Base-by-base conservation (phyloP, 768 basidiomycete species). In the Coprinellus micaceus region DNA sequence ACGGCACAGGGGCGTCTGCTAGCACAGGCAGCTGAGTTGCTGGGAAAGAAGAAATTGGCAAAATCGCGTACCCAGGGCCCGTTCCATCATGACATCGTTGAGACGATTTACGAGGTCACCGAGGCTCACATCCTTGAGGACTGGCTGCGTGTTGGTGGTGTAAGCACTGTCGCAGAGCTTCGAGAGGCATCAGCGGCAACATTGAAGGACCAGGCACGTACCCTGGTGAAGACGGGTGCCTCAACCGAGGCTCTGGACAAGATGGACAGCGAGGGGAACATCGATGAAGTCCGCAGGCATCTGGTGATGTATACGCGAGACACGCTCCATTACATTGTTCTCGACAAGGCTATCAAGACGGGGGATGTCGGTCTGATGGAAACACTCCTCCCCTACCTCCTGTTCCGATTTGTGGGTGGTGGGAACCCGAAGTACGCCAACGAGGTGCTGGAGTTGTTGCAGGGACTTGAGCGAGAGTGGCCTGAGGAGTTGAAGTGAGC, bases 281-380 rank as follows among this genome's bases (percentile, higher is more conserved):
- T 19, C 52, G 75, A 77, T 48, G 59, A 71, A 11, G 6, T 66
- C 1, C 50, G 63, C 0, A 37, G 30, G 0, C 70, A 76, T 15
- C 43, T 64, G 0, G 66, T 71, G 1, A 67, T 72, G 69, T 75
- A 65, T 60, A 72, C 71, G 43, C 59, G 66, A 0, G 75, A 78
- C 56, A 55, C 72, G 0, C 61, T 80, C 0, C 64, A 66, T 3
- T 78, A 75, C 52, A 56, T 79, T 30, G 64, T 67, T 1, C 64
- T 80, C 0, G 52, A 68, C 21, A 46, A 69, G 2, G 72, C 75
- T 0, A 74, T 77, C 19, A 63, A 59, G 36, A 30, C 50, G 2
- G 75, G 78, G 13, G 71, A 77, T 61, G 69, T 76, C 4, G 71
- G 73, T 1, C 10, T 63, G 0, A 71, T 77, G 68, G 69, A 75